phyloP scores from a whole-genome alignment of 768 basidiomycete genomes.

The Pleurotus giganteus region DNA sequence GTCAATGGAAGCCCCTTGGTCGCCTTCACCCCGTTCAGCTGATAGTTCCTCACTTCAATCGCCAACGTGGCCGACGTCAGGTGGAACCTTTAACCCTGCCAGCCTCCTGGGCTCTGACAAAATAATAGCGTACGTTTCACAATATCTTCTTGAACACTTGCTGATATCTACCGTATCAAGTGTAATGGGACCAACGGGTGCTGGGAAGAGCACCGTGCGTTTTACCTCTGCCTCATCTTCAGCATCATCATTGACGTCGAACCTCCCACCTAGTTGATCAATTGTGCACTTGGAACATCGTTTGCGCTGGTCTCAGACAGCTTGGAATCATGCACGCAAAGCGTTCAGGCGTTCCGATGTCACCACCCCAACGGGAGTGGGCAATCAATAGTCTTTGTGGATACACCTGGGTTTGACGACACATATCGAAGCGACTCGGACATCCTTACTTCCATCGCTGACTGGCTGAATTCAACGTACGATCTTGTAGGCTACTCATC shows the following conservation, averaged over 20 bases:
- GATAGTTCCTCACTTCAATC: neutral
- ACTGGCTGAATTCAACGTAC: constrained; percentile 25
- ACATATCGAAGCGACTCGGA: constrained; percentile 20
- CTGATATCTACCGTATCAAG: constrained; percentile 9
- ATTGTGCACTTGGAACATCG: constrained; percentile 12
- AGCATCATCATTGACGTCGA: neutral
- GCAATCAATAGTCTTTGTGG: constrained; percentile 21
- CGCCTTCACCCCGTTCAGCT: neutral
- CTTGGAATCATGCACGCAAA: constrained; percentile 21
- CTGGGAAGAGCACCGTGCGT: constrained; percentile 27
- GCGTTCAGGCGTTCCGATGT: constrained; percentile 16
- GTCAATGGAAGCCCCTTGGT: neutral
- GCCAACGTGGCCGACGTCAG: neutral
- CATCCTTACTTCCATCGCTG: constrained; percentile 22
- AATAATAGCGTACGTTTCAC: neutral
- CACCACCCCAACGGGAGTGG: constrained; percentile 16
- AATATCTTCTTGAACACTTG: neutral
- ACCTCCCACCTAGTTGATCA: constrained; percentile 21
- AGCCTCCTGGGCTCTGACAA: neutral
- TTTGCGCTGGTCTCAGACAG: constrained; percentile 15
- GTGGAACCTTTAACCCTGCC: neutral
- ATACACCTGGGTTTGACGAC: constrained; percentile 28
- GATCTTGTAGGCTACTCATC: constrained; percentile 5
- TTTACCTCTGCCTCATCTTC: neutral
- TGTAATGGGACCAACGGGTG: constrained; percentile 26